A percentile compares a stretch with the other conserved stretches of the same genome.
Conservation (phyloP, 768 basidiomycete species). For the Boletus edulis region DNA sequence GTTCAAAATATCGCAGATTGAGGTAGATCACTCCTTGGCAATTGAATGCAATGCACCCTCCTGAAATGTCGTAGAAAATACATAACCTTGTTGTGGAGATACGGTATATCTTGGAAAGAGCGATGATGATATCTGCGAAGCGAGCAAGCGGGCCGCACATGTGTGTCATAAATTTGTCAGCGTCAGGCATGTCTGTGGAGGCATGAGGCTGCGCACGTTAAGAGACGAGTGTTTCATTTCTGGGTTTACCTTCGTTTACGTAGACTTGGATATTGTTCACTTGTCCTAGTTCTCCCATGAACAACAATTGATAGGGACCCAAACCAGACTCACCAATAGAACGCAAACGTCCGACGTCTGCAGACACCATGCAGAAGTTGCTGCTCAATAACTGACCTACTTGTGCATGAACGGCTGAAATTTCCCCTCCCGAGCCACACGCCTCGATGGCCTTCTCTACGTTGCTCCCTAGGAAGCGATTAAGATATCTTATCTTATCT, state of each 20-base stretch:
- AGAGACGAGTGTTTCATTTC: not conserved
- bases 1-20: constrained; percentile 46
- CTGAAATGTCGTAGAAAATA: constrained; percentile 77
- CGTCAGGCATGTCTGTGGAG: constrained; percentile 20
- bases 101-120: constrained; percentile 63
- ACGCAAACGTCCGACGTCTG: not conserved
- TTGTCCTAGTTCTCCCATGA: not conserved
- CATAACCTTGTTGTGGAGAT: constrained; percentile 68
- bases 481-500: too few species aligned
- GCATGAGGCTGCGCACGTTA: not conserved
- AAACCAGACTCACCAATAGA: not conserved
- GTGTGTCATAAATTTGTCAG: constrained; percentile 41
- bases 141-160: constrained; percentile 61
- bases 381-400: not conserved
- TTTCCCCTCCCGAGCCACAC: not conserved
- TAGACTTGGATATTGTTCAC: constrained; percentile 52
- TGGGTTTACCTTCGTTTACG: constrained; percentile 49
- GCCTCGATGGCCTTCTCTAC: not conserved
- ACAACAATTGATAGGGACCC: not conserved
- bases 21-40: constrained; percentile 78
- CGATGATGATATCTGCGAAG: constrained; percentile 64
- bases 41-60: constrained; percentile 89
- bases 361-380: not conserved
- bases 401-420: not conserved
- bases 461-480: not conserved